Percentiles rank a stretch among this genome's conserved stretches.
These are phyloP conservation scores for Canavalia gladiata DNA, from an alignment of 306 rosid genomes.

Conservation along the genomic window DNA sequence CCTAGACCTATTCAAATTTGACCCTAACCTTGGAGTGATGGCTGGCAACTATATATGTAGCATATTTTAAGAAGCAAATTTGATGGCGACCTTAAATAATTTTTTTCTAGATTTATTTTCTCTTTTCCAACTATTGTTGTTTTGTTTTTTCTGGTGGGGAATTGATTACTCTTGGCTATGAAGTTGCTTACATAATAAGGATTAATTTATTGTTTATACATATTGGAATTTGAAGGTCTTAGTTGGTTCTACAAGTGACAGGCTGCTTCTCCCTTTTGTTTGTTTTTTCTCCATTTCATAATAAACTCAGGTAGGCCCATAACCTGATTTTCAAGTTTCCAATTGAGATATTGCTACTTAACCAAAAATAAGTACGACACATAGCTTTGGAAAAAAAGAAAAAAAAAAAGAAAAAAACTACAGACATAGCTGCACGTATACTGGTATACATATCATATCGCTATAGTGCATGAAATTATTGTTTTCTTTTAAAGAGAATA, in stretches of 20 bases:
- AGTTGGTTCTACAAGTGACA: slow-evolving; percentile 36
- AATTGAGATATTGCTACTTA: too few species aligned
- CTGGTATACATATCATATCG: background rate
- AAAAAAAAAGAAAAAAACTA: background rate
- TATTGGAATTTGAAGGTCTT: slow-evolving; percentile 33
- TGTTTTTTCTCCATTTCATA: background rate
- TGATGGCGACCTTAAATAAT: background rate
- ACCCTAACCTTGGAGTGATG: background rate
- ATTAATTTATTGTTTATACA: background rate
- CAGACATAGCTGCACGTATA: background rate
- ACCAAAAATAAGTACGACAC: background rate
- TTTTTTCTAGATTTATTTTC: background rate
- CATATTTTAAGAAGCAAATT: background rate
- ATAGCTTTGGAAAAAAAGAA: too few species aligned
- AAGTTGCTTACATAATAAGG: too few species aligned
- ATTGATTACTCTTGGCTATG: background rate
- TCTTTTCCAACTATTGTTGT: background rate
- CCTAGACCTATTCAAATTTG: background rate
- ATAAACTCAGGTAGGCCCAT: slow-evolving; percentile 34
- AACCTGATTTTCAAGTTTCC: background rate
- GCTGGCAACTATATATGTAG: background rate
- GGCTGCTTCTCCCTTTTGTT: slow-evolving; percentile 30
- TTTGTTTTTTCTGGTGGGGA: slow-evolving; percentile 19
- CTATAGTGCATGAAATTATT: background rate
- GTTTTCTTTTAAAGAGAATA: background rate